These are phyloP conservation scores for Beta macrorhiza DNA, from an alignment of 179 eudicot genomes.

Conservation along the genomic window DNA sequence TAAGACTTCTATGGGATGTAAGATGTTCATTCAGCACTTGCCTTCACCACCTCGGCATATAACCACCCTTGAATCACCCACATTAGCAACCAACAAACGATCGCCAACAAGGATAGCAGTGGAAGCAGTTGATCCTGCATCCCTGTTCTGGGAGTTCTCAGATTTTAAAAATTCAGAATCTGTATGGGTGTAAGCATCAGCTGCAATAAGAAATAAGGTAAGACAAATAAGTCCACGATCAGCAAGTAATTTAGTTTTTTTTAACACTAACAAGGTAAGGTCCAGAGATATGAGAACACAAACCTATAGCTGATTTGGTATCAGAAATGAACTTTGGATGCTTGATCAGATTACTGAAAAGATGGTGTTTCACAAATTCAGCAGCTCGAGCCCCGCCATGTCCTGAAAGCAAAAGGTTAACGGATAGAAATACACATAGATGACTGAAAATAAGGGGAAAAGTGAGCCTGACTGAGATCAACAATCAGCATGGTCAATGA, in stretches of 20 bases:
- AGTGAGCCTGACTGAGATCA: not conserved
- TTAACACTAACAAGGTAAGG: conserved; percentile 4
- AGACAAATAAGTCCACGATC: not conserved
- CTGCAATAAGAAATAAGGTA: conserved; percentile 39
- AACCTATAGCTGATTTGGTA: conserved; percentile 95
- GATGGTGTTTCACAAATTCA: conserved; percentile 89
- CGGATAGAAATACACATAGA: not conserved
- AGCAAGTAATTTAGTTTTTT: not conserved
- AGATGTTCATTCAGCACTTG: conserved; percentile 30
- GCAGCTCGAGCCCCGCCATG: conserved; percentile 99
- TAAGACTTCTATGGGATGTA: not conserved
- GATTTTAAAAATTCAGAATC: conserved; percentile 92
- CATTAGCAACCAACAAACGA: conserved; percentile 93
- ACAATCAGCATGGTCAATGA: not conserved
- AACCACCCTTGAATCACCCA: conserved; percentile 98
- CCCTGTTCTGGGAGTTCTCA: conserved; percentile 80
- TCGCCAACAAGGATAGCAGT: conserved; percentile 99
- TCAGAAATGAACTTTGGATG: conserved; percentile 98
- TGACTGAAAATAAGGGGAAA: not conserved
- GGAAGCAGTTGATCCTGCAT: conserved; percentile 99
- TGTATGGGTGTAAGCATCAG: conserved; percentile 88
- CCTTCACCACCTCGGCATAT: conserved; percentile 92
- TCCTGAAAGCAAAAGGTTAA: conserved; percentile 41
- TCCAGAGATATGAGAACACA: conserved; percentile 18
- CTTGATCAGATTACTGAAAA: conserved; percentile 86